A percentile compares a stretch with the other conserved stretches of the same genome.
These are phyloP conservation scores for Bipolaris oryzae DNA, from an alignment of 2,329 filamentous ascomycete genomes.

Conservation along the genomic window DNA sequence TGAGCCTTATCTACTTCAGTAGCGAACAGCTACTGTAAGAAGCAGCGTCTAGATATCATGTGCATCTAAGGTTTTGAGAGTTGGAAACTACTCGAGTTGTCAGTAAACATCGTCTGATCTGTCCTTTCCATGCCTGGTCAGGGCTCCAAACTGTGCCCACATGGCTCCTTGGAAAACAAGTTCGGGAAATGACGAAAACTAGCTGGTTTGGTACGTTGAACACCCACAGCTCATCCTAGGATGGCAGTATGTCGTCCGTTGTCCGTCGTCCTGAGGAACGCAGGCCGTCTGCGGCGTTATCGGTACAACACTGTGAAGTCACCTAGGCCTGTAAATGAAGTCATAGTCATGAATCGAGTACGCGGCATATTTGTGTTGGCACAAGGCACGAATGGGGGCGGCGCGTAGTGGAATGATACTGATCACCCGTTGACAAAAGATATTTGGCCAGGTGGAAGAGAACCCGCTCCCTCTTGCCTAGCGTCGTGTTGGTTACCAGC, in stretches of 20 bases:
- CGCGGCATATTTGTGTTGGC: neutral
- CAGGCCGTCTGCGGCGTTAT: neutral
- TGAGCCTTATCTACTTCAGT: too few relatives aligned
- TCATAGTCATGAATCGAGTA: neutral
- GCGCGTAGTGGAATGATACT: conserved; percentile 3
- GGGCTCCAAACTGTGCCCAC: too few relatives aligned
- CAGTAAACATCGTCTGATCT: too few relatives aligned
- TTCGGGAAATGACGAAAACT: neutral
- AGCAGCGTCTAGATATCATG: too few relatives aligned
- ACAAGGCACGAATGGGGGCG: conserved; percentile 7
- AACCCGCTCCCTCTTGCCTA: neutral
- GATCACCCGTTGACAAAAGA: conserved; percentile 8
- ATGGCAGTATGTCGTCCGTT: neutral
- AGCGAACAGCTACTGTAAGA: too few relatives aligned
- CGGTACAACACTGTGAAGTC: neutral
- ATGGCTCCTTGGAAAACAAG: too few relatives aligned
- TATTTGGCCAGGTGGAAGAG: neutral
- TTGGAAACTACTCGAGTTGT: too few relatives aligned
- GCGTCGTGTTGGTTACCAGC: conserved; percentile 14
- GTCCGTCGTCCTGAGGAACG: neutral
- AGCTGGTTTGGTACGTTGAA: neutral
- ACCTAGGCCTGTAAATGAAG: neutral
- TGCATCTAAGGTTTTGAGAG: too few relatives aligned
- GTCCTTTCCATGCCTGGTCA: too few relatives aligned
- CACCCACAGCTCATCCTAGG: neutral